Base-by-base conservation (phyloP, 179 eudicot species). In the Actinidia chinensis region DNA sequence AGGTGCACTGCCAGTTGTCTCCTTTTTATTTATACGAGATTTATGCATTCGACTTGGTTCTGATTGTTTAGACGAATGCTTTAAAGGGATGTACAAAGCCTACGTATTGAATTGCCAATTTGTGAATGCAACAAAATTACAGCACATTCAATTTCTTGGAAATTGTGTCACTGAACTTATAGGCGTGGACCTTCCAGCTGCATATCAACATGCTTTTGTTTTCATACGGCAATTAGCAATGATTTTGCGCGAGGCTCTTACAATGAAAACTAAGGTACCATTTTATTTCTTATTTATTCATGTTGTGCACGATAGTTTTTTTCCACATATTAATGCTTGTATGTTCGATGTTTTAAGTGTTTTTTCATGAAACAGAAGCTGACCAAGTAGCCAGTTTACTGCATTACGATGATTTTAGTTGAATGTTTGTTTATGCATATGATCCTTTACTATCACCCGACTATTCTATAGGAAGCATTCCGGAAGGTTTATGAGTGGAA, bases 401-500 rank as follows among this genome's bases (percentile, higher is more conserved):
- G 20, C 17, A 52, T 50, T 52, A 2, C 40, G 18, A 15, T n/a
- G 28, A 36, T 11, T 33, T 44, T 47, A 8, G n/a, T 8, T 20
- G 54, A 20, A 4, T 13, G 22, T 36, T 52, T 1, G 22, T 66
- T 76, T 36, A 36, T 36, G 40, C 18, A 10, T 47, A 28, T 12
- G 64, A 51, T 52, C 43, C 18, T 43, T 69, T 55, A 52, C 75
- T 13, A 5, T 11, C 42, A 46, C 40, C 15, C 76, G 52, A 61
- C 43, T 40, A 65, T 82, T 80, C 50, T 71, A 9, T 81, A 95
- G 99, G 95, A 93, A 83, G 82, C 88, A 76, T 93, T 88, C 70
- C 81, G 92, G 72, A 95, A 93, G 83, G 98, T 95, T 76, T 92
- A 93, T 86, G 92, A 89, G 71, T 95, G 99, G 99, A 95, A 95